Evolutionary conservation across 2,329 filamentous ascomycete species (phyloP).

Genomic region (Onygenales sp.): DNA sequence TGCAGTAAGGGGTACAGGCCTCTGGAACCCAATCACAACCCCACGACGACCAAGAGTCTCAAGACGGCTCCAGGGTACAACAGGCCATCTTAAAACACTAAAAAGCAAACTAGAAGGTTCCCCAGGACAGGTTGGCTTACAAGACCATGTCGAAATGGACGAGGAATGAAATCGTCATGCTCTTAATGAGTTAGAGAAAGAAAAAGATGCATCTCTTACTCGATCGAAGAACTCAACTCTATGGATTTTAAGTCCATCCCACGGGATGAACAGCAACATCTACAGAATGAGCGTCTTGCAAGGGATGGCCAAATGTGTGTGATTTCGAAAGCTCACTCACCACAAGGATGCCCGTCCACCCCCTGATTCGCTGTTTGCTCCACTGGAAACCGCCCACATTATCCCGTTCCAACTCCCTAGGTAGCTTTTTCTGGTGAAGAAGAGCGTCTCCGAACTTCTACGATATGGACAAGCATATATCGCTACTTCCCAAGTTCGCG

Average conservation of each 20-base stretch:
- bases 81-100: no score
- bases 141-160: no score
- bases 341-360: neutral
- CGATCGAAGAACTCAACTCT: neutral
- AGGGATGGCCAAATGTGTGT: neutral
- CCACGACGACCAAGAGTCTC: no score
- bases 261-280: neutral
- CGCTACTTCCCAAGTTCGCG: neutral
- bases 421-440: neutral
- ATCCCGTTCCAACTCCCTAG: neutral
- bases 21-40: no score
- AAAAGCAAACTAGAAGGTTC: no score
- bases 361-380: neutral
- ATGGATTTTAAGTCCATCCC: neutral
- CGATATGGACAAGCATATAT: constrained; percentile 1
- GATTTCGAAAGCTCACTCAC: neutral
- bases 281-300: neutral
- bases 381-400: neutral
- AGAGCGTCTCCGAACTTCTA: neutral
- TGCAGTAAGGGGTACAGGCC: no score
- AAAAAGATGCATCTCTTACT: neutral
- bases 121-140: no score
- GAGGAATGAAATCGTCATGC: no score
- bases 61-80: no score
- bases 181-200: no score